phyloP scores from a whole-genome alignment of 768 basidiomycete genomes.

The Russula olivacea region DNA sequence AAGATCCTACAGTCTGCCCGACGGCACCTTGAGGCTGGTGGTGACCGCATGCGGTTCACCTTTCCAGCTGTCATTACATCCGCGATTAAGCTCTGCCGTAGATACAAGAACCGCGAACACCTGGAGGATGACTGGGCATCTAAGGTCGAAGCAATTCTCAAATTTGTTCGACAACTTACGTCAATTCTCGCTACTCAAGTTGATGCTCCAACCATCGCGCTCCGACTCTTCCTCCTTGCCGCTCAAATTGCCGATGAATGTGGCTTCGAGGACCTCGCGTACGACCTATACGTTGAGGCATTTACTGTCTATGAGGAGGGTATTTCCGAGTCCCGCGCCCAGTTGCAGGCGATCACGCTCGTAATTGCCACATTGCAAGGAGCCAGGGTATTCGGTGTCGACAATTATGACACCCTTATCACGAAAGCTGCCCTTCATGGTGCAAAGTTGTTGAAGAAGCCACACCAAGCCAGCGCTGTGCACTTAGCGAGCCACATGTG shows the following conservation, averaged over 20 bases:
- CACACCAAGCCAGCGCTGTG: slow-evolving; percentile 94
- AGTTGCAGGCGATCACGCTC: slow-evolving; percentile 93
- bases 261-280: slow-evolving; percentile 91
- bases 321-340: slow-evolving; percentile 92
- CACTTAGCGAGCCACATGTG: slow-evolving; percentile 93
- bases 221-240: slow-evolving; percentile 91
- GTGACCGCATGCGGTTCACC: slow-evolving; percentile 93
- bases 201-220: slow-evolving; percentile 86
- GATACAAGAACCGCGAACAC: slow-evolving; percentile 81
- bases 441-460: slow-evolving; percentile 94
- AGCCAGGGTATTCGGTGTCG: slow-evolving; percentile 84
- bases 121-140: slow-evolving; percentile 79
- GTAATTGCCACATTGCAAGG: slow-evolving; percentile 89
- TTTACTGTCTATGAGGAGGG: slow-evolving; percentile 98
- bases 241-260: slow-evolving; percentile 95
- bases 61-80: slow-evolving; percentile 95
- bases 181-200: slow-evolving; percentile 91
- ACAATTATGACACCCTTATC: slow-evolving; percentile 96
- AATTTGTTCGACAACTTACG: slow-evolving; percentile 89
- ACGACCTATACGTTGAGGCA: slow-evolving; percentile 96
- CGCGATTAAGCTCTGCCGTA: slow-evolving; percentile 84
- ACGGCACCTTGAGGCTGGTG: slow-evolving; percentile 83
- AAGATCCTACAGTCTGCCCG: slow-evolving; percentile 90
- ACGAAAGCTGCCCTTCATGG: slow-evolving; percentile 99
- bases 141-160: slow-evolving; percentile 83